phyloP scores from a whole-genome alignment of 129 eudicot species.

The Artemisia tridentata region DNA sequence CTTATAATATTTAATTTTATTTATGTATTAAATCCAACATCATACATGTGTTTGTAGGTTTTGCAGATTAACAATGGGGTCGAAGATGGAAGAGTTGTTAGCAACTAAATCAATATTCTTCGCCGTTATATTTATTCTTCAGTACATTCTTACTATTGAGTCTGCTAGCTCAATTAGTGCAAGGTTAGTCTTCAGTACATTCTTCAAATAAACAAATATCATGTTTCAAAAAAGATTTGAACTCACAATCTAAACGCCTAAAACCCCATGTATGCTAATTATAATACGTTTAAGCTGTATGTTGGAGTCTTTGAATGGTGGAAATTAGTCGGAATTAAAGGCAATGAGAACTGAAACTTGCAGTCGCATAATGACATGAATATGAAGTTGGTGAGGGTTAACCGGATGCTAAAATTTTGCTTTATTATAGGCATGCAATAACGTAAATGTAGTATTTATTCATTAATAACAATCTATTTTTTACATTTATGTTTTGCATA shows the following conservation, averaged over 20 bases:
- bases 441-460: neutral
- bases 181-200: conserved; percentile 15
- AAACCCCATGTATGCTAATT: too few relatives aligned
- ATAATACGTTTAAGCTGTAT: neutral
- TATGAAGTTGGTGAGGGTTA: conserved; percentile 13
- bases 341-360: conserved; percentile 9
- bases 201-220: neutral
- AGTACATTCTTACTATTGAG: neutral
- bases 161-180: conserved; percentile 13
- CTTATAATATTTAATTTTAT: conserved; percentile 10
- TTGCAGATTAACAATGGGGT: conserved; percentile 29
- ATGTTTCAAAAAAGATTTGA: too few relatives aligned
- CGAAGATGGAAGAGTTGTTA: conserved; percentile 18
- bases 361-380: neutral
- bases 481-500: neutral
- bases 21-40: conserved; percentile 1
- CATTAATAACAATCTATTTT: neutral
- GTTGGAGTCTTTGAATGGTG: neutral
- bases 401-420: conserved; percentile 24
- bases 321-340: conserved; percentile 17
- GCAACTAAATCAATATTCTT: neutral
- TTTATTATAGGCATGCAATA: conserved; percentile 27
- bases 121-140: conserved; percentile 12
- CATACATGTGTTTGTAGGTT: neutral
- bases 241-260: too few relatives aligned